These are phyloP conservation scores for Coniosporium apollinis DNA, from an alignment of 495 filamentous ascomycete species.

Conservation along the genomic window DNA sequence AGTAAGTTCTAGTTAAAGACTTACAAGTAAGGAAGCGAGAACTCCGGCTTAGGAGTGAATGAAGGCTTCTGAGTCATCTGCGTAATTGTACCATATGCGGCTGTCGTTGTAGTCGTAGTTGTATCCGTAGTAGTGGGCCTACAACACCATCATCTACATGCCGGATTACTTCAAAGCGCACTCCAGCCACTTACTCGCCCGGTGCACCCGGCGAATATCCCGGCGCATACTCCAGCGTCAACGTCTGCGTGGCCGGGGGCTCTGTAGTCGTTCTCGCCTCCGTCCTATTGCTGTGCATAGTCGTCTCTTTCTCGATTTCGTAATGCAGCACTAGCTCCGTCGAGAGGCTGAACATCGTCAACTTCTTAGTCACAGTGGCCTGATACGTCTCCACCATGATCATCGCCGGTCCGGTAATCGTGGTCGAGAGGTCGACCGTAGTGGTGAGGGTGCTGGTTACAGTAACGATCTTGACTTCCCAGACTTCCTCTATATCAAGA, in stretches of 20 bases:
- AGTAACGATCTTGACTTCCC: constrained; percentile 17
- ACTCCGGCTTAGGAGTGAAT: too few relatives aligned
- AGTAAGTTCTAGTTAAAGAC: too few relatives aligned
- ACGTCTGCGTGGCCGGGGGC: not conserved
- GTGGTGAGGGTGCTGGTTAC: constrained; percentile 8
- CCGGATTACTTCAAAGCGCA: too few relatives aligned
- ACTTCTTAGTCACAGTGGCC: constrained; percentile 14
- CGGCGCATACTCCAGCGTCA: not conserved
- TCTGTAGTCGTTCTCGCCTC: not conserved
- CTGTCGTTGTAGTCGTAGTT: too few relatives aligned
- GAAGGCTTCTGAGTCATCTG: too few relatives aligned
- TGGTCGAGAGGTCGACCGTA: constrained; percentile 15
- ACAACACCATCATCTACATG: too few relatives aligned
- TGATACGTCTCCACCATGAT: constrained; percentile 18
- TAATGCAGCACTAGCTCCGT: constrained; percentile 12
- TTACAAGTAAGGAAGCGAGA: too few relatives aligned
- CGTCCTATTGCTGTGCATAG: constrained; percentile 3
- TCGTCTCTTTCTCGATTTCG: constrained; percentile 10
- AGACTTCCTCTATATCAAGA: constrained; percentile 16
- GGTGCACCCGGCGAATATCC: too few relatives aligned
- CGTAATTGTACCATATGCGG: too few relatives aligned
- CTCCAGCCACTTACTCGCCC: too few relatives aligned
- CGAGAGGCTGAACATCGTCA: constrained; percentile 15
- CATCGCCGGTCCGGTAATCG: constrained; percentile 13
- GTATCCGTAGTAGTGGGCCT: too few relatives aligned